These are phyloP conservation scores for Schwanniomyces sp. DNA, from an alignment of 805 yeast species.

Conservation along the genomic window DNA sequence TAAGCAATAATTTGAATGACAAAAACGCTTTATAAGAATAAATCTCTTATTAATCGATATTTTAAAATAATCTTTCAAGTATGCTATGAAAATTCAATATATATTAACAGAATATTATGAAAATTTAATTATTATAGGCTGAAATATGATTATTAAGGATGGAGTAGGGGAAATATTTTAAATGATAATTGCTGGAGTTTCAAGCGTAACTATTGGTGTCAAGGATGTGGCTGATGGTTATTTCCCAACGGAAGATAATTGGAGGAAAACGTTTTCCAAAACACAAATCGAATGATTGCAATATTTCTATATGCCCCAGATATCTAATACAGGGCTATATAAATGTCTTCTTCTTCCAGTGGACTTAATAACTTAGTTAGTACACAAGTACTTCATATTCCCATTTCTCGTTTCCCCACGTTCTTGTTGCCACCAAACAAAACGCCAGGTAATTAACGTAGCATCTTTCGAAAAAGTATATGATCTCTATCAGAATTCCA, in stretches of 20 bases:
- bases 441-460: too few species aligned
- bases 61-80: background rate
- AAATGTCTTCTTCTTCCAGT: background rate
- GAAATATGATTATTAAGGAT: background rate
- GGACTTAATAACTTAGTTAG: background rate
- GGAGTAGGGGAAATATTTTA: background rate
- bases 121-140: background rate
- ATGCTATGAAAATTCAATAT: background rate
- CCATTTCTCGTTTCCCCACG: background rate
- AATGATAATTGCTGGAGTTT: constrained; percentile 3
- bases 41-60: background rate
- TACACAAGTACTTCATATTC: background rate
- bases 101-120: background rate
- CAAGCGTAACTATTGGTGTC: background rate
- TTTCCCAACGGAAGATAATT: background rate
- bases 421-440: background rate
- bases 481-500: too few species aligned
- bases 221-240: background rate
- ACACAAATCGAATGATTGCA: background rate
- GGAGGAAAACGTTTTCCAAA: background rate
- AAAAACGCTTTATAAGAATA: background rate
- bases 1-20: background rate
- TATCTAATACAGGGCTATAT: background rate
- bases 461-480: background rate
- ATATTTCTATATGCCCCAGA: background rate